Percentiles rank a stretch among this genome's conserved stretches.
phyloP scores from a whole-genome alignment of 768 basidiomycete genomes.

The Coprinellus micaceus region DNA sequence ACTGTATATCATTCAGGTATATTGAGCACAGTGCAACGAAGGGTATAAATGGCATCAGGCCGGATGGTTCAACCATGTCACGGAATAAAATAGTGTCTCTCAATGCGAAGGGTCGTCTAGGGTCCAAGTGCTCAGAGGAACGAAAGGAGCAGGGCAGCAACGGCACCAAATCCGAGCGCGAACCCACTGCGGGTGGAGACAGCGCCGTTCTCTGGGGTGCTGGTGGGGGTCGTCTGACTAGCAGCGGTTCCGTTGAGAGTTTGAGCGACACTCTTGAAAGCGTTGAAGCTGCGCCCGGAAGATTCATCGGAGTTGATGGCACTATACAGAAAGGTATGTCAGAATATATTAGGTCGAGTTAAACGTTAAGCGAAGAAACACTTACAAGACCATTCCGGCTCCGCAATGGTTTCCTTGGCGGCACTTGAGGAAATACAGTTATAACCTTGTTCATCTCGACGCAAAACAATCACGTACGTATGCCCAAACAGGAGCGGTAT shows the following conservation, averaged over 20 bases:
- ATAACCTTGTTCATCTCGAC: neutral
- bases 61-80: neutral
- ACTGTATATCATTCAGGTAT: neutral
- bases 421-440: too few species aligned
- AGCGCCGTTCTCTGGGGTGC: slow-evolving; percentile 29
- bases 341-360: neutral
- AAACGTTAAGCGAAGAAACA: slow-evolving; percentile 1
- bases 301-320: slow-evolving; percentile 56
- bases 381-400: slow-evolving; percentile 54
- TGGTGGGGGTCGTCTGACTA: slow-evolving; percentile 24
- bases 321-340: slow-evolving; percentile 19
- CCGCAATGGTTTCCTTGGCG: slow-evolving; percentile 43
- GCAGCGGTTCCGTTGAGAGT: slow-evolving; percentile 49
- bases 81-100: neutral
- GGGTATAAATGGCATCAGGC: neutral
- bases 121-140: slow-evolving; percentile 27
- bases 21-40: neutral
- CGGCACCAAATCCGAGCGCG: slow-evolving; percentile 17
- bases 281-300: slow-evolving; percentile 48
- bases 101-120: neutral
- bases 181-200: slow-evolving; percentile 31
- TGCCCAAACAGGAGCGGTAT: slow-evolving; percentile 57
- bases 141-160: slow-evolving; percentile 27
- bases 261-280: slow-evolving; percentile 55
- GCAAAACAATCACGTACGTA: slow-evolving; percentile 34